Conservation (phyloP, 768 basidiomycete genomes). For the Amanita phalloides region DNA sequence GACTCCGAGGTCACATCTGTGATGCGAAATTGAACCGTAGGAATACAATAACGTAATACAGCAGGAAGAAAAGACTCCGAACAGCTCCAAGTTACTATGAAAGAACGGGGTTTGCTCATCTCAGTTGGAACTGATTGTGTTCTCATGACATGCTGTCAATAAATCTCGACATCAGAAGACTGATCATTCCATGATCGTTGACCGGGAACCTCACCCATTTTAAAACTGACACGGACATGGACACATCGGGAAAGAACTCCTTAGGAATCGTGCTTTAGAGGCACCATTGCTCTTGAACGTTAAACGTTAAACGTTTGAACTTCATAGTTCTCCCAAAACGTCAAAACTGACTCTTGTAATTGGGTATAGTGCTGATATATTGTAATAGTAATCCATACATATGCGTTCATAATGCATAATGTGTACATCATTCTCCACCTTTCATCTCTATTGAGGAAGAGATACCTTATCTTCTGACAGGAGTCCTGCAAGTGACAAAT, state of each 20-base stretch:
- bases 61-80: neutral
- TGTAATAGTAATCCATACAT: neutral
- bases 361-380: neutral
- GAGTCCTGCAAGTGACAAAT: no score
- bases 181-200: neutral
- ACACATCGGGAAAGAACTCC: neutral
- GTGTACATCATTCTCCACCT: neutral
- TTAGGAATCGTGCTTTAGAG: neutral
- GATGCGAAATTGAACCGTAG: neutral
- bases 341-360: neutral
- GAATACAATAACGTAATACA: neutral
- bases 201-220: neutral
- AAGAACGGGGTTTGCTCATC: neutral
- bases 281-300: neutral
- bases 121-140: neutral
- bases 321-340: neutral
- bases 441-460: neutral
- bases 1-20: neutral
- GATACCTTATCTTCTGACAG: no score
- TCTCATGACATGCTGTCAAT: conserved; percentile 1
- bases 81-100: neutral
- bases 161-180: neutral
- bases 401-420: neutral
- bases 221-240: neutral
- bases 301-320: neutral